Evolutionary conservation across 1,284 basidiomycete species (phyloP), one percentile per base, ranked within the genome.

Genomic region (Xerocomus cyaneibrunnescens): DNA sequence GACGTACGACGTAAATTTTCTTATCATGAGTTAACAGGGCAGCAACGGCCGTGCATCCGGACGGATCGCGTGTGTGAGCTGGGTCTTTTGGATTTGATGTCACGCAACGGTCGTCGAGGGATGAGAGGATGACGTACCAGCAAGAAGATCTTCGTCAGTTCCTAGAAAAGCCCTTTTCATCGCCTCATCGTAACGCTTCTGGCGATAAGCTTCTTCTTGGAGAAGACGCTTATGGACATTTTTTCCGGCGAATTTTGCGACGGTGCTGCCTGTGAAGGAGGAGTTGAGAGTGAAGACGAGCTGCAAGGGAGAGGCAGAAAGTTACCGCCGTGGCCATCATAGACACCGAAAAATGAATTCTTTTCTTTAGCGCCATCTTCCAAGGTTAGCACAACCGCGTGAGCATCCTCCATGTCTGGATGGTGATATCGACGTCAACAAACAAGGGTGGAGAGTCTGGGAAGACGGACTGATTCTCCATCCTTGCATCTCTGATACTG

Each of bases 401-500:
- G 97, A 3, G 96, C 87, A 68, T 99, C 97, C 75, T 99, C 97
- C 97, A 99, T 99, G 63, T 87, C 92, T 95, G 68, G 52, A 56
- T 40, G 17, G 14, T 43, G 47, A 50, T 32, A 36, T 21, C 43
- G 27, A 27, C 19, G 39, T 55, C 32, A 50, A 44, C 2, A 12
- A 14, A 27, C 7, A 27, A 23, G 13, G 17, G 4, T 6, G 12
- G 32, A 34, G 50, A 47, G 21, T 36, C 45, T 48, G 22, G 16
- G 23, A 16, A 45, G 7, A 79, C 94, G 73, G 64, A 98, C 96
- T 88, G 74, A 98, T 91, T 73, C 97, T 82, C 97, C 97, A 99
- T 62, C 97, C 97, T 74, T 99, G 97, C 97, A 99, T 99, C 76
- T 98, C 95, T 38, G 91, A 89, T 44, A 98, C 79, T 10, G 84